phyloP scores from a whole-genome alignment of 768 basidiomycete species.

The Leccinum imitatum region DNA sequence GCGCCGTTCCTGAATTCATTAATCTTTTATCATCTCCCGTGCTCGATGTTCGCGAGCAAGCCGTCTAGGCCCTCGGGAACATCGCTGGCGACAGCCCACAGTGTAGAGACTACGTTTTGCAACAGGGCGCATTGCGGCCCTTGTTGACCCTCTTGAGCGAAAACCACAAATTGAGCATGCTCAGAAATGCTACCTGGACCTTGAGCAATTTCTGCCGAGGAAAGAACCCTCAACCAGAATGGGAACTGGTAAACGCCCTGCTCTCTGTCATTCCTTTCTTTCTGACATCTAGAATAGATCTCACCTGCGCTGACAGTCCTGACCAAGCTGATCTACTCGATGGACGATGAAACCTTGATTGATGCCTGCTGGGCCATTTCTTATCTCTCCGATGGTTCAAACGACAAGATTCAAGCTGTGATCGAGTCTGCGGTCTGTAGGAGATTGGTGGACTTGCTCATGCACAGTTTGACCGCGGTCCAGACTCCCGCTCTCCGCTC shows the following conservation, averaged over 20 bases:
- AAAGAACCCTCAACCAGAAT: conserved; percentile 96
- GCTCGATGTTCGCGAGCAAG: conserved; percentile 97
- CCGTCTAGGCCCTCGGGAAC: conserved; percentile 99
- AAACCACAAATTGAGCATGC: conserved; percentile 98
- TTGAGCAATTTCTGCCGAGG: conserved; percentile 99
- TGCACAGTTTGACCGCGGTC: conserved; percentile 92
- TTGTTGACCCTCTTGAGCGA: conserved; percentile 87
- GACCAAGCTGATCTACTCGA: conserved; percentile 96
- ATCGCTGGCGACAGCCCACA: conserved; percentile 98
- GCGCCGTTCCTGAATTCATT: conserved; percentile 97
- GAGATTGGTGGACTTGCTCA: conserved; percentile 93
- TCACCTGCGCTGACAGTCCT: conserved; percentile 95
- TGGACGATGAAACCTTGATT: conserved; percentile 98
- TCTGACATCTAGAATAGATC: conserved; percentile 57
- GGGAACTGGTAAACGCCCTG: conserved; percentile 76
- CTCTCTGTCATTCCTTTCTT: conserved; percentile 10
- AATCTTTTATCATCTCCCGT: conserved; percentile 92
- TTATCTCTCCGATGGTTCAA: conserved; percentile 97
- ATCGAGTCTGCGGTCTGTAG: conserved; percentile 98
- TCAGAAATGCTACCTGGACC: conserved; percentile 98
- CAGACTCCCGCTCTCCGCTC: conserved; percentile 98
- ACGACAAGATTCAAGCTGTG: conserved; percentile 99
- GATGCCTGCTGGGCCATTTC: conserved; percentile 99
- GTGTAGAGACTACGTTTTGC: conserved; percentile 95
- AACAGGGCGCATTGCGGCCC: conserved; percentile 91